A percentile compares a stretch with the other conserved stretches of the same genome.
Conservation (phyloP, 768 basidiomycete species). For the Russula dissimulans region DNA sequence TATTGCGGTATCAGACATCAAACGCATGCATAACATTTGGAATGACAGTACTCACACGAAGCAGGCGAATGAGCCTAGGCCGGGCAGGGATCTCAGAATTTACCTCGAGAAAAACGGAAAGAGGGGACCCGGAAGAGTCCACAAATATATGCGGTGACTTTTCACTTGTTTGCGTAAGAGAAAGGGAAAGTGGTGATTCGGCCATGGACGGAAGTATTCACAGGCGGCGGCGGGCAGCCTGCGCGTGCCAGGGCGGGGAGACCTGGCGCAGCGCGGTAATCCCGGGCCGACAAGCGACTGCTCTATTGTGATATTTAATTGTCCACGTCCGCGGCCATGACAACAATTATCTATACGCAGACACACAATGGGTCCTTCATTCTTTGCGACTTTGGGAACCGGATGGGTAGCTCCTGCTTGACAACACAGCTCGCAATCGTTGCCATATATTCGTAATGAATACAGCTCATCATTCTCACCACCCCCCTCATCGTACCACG, state of each 20-base stretch:
- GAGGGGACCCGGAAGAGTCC: slow-evolving; percentile 32
- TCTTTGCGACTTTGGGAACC: background rate
- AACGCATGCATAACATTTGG: background rate
- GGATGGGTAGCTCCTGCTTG: background rate
- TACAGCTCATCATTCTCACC: background rate
- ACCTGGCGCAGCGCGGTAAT: background rate
- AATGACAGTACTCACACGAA: slow-evolving; percentile 13
- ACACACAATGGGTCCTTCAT: background rate
- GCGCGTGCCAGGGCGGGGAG: too few relatives aligned
- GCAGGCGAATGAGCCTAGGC: slow-evolving; percentile 39
- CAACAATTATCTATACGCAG: slow-evolving; percentile 1
- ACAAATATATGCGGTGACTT: slow-evolving; percentile 28
- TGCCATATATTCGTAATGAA: slow-evolving; percentile 11
- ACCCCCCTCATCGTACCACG: background rate
- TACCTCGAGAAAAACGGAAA: slow-evolving; percentile 51
- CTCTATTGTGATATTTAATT: slow-evolving; percentile 1
- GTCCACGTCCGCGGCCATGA: background rate
- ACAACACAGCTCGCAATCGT: background rate
- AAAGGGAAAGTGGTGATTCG: background rate
- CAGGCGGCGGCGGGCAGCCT: background rate
- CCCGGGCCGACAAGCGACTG: background rate
- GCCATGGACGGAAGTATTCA: background rate
- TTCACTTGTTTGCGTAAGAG: slow-evolving; percentile 5
- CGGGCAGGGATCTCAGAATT: slow-evolving; percentile 37
- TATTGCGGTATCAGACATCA: background rate